Evolutionary conservation across 2,329 filamentous ascomycete genomes (phyloP).

Genomic region (Emergomyces orientalis): DNA sequence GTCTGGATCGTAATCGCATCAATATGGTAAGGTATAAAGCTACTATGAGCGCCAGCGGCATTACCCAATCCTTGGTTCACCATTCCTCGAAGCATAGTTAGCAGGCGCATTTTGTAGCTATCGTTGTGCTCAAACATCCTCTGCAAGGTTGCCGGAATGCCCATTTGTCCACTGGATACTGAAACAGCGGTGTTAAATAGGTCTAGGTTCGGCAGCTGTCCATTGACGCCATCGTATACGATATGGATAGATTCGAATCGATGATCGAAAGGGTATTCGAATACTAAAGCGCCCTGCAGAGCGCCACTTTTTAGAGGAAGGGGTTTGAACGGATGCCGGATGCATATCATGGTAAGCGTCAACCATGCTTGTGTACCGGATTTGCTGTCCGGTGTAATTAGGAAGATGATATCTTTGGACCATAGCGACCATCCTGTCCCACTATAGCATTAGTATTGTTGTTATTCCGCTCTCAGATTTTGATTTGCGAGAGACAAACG

Average conservation of each 20-base stretch:
- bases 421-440: constrained; percentile 76
- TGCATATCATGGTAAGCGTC: constrained; percentile 95
- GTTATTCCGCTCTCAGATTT: not conserved
- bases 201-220: constrained; percentile 89
- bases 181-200: constrained; percentile 87
- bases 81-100: constrained; percentile 88
- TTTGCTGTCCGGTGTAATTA: constrained; percentile 80
- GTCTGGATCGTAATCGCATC: constrained; percentile 91
- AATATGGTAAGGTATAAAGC: constrained; percentile 95
- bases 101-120: constrained; percentile 68
- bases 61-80: constrained; percentile 81
- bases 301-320: constrained; percentile 86
- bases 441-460: constrained; percentile 3
- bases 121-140: constrained; percentile 71
- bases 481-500: constrained; percentile 36
- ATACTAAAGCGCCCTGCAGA: constrained; percentile 82
- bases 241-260: constrained; percentile 83
- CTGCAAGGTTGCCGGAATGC: constrained; percentile 72
- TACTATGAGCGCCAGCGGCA: constrained; percentile 82
- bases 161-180: constrained; percentile 86
- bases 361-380: constrained; percentile 90
- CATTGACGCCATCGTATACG: constrained; percentile 91
- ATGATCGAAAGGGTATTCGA: constrained; percentile 81
- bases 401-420: constrained; percentile 96
- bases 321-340: constrained; percentile 57